Evolutionary conservation across 495 filamentous ascomycete genomes (phyloP), one percentile per base, ranked within the genome.

Genomic region (Xylaria flabelliformis): DNA sequence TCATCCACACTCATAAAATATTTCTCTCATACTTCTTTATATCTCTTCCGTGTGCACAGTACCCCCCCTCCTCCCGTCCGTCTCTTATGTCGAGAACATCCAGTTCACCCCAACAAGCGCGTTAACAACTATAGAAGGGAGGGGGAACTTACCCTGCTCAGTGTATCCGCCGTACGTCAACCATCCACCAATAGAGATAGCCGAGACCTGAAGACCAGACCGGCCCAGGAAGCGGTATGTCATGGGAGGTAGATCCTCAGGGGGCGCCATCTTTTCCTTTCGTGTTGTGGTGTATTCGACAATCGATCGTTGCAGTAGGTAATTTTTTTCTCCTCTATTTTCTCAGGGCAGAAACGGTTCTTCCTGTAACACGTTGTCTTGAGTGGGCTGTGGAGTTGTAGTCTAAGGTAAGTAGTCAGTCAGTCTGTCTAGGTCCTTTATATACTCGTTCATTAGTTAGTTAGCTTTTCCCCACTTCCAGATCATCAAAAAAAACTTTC

Each of bases 121-220:
- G 4, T 5, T 9, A 8, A 53, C 9, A 26, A 64, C 1, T 3
- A 39, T 15, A 5, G 26, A 32, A 64, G 13, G 19, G 26, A n/a
- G n/a, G 26, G 6, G 21, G 0, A 17, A 59, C 78, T 53, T 84
- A 90, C 90, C 89, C 75, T 89, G 85, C 48, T 91, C 90, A 64
- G 94, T 89, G 79, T 93, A 88, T 41, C 92, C 92, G 64, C 92
- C 92, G 70, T 92, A 94, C 0, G 92, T 95, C 56, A 94, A 87
- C 90, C 90, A 92, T 51, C 90, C 90, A 48, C 92, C 92, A 8
- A 94, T 84, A 4, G 90, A 90, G 69, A 94, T 91, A 19, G 89
- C 88, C 2, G 92, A 94, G 48, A 94, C 91, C 78, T 93, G 90
- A 29, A 94, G 83, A 4, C 92, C 92, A 15, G 91, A 92, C 29